Conservation (phyloP, 106 monocot genomes). For the Dendrobium nobile region DNA sequence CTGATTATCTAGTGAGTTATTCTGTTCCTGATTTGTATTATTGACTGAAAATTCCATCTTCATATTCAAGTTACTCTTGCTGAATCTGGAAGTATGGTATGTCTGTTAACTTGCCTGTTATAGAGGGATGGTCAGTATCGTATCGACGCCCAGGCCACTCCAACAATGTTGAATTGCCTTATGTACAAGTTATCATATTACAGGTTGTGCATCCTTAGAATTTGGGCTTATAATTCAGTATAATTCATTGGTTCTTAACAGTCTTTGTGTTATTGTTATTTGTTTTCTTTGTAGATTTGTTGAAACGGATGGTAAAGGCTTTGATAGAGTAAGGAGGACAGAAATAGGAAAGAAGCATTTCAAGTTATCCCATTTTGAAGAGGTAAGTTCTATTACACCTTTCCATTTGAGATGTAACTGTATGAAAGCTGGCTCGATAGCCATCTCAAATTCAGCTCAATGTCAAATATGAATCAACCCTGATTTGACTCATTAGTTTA, state of each 20-base stretch:
- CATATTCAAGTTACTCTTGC: not conserved
- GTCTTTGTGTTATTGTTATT: not conserved
- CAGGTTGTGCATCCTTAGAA: constrained; percentile 32
- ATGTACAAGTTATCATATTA: constrained; percentile 99
- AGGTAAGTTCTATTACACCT: constrained; percentile 32
- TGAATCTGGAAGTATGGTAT: not conserved
- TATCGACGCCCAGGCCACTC: constrained; percentile 89
- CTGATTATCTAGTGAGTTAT: constrained; percentile 94
- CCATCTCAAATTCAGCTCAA: not conserved
- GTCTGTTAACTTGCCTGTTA: not conserved
- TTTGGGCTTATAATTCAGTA: not conserved
- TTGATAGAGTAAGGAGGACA: constrained; percentile 89
- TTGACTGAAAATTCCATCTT: not conserved
- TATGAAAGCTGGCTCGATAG: not conserved
- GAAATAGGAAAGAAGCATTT: constrained; percentile 98
- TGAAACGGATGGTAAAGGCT: constrained; percentile 94
- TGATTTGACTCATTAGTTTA: no score
- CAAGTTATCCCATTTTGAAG: constrained; percentile 97
- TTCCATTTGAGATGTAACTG: no score
- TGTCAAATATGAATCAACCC: no score
- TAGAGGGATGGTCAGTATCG: constrained; percentile 97
- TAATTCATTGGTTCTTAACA: not conserved
- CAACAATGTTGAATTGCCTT: constrained; percentile 93
- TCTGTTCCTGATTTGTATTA: not conserved
- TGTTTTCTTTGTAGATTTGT: constrained; percentile 51